phyloP scores from a whole-genome alignment of 805 yeast genomes.

The Alloascoidea africana region DNA sequence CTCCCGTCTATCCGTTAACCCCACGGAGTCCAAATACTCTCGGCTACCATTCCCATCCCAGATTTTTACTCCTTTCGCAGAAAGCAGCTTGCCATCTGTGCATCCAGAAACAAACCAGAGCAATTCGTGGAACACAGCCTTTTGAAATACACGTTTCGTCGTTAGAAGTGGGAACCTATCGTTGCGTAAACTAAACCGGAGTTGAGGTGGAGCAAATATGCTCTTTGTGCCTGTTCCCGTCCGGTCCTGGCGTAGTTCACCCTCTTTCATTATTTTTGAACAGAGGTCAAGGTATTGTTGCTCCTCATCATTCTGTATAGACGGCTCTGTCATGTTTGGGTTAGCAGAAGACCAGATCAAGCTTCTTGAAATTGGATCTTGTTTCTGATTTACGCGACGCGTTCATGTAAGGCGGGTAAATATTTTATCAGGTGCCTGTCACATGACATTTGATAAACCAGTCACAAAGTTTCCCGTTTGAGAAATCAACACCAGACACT shows the following conservation, averaged over 20 bases:
- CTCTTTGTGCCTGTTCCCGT: constrained; percentile 95
- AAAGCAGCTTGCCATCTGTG: constrained; percentile 70
- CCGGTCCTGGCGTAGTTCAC: constrained; percentile 88
- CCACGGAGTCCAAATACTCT: constrained; percentile 74
- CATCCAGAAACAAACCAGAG: constrained; percentile 87
- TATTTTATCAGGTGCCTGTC: too few species aligned
- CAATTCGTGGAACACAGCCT: constrained; percentile 78
- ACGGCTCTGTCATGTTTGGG: too few species aligned
- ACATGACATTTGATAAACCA: too few species aligned
- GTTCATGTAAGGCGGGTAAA: too few species aligned
- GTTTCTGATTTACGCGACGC: too few species aligned
- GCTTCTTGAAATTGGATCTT: too few species aligned
- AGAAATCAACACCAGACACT: too few species aligned
- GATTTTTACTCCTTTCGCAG: constrained; percentile 81
- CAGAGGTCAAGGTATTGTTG: constrained; percentile 80
- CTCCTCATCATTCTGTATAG: constrained; percentile 52
- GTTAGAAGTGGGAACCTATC: constrained; percentile 79
- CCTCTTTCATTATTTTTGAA: constrained; percentile 56
- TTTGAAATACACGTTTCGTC: constrained; percentile 82
- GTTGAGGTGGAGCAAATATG: constrained; percentile 90
- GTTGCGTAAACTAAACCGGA: constrained; percentile 62
- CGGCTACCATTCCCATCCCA: constrained; percentile 99
- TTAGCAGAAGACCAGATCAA: too few species aligned
- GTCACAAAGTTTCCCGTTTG: too few species aligned
- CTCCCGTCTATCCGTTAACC: constrained; percentile 64